phyloP scores from a whole-genome alignment of 192 early-diverging fungal species.

The Umbelopsis sp. region DNA sequence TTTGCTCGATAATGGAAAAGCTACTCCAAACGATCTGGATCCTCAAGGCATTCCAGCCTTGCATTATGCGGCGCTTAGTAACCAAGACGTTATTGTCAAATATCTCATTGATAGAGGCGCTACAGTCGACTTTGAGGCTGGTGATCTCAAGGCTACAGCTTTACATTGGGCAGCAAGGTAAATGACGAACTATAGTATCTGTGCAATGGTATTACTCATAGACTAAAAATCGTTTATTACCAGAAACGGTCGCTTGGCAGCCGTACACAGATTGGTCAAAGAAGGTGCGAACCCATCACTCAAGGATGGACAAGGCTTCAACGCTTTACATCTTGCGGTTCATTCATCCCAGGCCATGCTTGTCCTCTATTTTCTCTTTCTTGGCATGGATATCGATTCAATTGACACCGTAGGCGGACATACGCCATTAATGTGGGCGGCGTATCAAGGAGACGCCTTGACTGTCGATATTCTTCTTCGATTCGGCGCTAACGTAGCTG shows the following conservation, averaged over 20 bases:
- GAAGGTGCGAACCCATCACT: conserved; percentile 75
- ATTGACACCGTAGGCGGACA: conserved; percentile 76
- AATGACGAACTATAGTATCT: not conserved
- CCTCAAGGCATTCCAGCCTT: conserved; percentile 71
- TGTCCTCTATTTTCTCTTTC: conserved; percentile 70
- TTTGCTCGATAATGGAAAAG: conserved; percentile 58
- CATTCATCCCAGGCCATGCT: conserved; percentile 83
- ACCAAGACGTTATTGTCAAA: conserved; percentile 67
- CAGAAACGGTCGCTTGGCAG: conserved; percentile 73
- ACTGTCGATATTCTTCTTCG: conserved; percentile 71
- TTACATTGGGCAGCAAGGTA: conserved; percentile 92
- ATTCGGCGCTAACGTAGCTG: conserved; percentile 68
- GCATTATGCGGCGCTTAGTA: conserved; percentile 86
- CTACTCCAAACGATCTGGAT: conserved; percentile 59
- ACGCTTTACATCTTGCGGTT: conserved; percentile 84
- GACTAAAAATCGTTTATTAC: not conserved
- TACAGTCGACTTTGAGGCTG: conserved; percentile 71
- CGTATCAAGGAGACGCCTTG: conserved; percentile 81
- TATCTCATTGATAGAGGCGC: conserved; percentile 82
- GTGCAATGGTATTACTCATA: not conserved
- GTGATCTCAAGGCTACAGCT: conserved; percentile 81
- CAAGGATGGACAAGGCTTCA: conserved; percentile 87
- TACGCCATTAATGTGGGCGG: conserved; percentile 95
- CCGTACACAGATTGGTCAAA: conserved; percentile 72
- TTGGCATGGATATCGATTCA: conserved; percentile 72